Evolutionary conservation across 139 green algal genomes (phyloP), one percentile per base, ranked within the genome.

Genomic region (Pseudopediastrum boryanum): DNA sequence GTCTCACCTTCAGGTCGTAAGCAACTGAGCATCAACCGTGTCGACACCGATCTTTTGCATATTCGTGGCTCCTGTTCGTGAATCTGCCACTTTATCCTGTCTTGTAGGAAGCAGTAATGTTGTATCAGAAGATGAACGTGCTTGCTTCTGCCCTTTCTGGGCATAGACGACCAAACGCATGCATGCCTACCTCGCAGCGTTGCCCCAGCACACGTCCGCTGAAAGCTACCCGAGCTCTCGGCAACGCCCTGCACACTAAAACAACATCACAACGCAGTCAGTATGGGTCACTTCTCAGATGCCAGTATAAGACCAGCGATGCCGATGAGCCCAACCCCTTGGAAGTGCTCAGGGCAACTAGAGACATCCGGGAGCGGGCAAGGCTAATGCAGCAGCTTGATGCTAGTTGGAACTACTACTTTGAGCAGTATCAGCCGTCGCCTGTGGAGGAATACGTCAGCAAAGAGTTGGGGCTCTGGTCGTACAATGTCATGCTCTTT

Each of bases 401-500:
- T 13, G 43, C 7, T 4, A 31, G 51, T 25, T 72, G 61, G 79
- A 73, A 52, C 39, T 51, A 81, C n/a, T 85, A 67, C 71, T 68
- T 72, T 36, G 72, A 78, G 51, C 54, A 42, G 6, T 85, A 85
- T 44, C n/a, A 52, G 46, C 81, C 81, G 9, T 71, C 66, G 1
- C 59, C 74, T 4, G 75, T 74, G 13, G 81, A 85, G 75, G n/a
- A 72, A 58, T 71, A 25, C 7, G 50, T 85, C 19, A 27, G 39
- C 2, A 35, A 58, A 7, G 81, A 82, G 66, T 61, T 85, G 39
- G 74, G 74, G 1, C 41, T 85, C 43, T 69, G 54, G 44, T 74
- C 46, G 43, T 78, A 74, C n/a, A 75, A 78, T 1, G 80, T 85
- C 6, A 86, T 86, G 82, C 61, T 83, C 41, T 72, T 81, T 36